These are phyloP conservation scores for Rhizopus sp. DNA, from an alignment of 371 early-diverging fungal species.

Conservation along the genomic window DNA sequence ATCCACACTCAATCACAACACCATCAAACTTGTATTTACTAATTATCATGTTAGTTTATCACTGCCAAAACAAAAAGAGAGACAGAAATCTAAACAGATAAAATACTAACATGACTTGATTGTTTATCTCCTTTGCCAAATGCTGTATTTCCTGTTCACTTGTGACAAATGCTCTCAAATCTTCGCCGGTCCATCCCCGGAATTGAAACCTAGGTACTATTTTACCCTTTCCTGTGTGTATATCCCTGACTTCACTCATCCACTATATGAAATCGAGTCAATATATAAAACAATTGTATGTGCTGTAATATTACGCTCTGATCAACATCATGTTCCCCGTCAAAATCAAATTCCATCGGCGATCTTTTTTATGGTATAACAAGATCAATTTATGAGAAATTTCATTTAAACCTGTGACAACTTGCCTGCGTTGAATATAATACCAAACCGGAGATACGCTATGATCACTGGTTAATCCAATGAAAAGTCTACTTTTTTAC, in stretches of 20 bases:
- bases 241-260: slow-evolving; percentile 55
- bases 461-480: neutral
- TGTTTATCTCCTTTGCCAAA: slow-evolving; percentile 34
- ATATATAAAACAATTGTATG: neutral
- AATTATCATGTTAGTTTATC: neutral
- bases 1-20: slow-evolving; percentile 56
- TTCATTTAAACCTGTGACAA: neutral
- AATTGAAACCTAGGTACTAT: slow-evolving; percentile 63
- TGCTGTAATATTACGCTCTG: slow-evolving; percentile 24
- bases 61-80: too few relatives aligned
- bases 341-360: slow-evolving; percentile 31
- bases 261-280: slow-evolving; percentile 30
- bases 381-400: neutral
- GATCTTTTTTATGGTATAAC: slow-evolving; percentile 9
- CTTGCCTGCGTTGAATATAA: slow-evolving; percentile 41
- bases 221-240: slow-evolving; percentile 30
- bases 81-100: neutral
- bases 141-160: slow-evolving; percentile 20
- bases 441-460: slow-evolving; percentile 66
- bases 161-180: slow-evolving; percentile 36
- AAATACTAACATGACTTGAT: slow-evolving; percentile 37
- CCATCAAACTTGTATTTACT: slow-evolving; percentile 59
- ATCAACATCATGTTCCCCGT: slow-evolving; percentile 67
- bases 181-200: slow-evolving; percentile 44
- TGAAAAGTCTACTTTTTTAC: neutral